phyloP scores from a whole-genome alignment of 2,329 filamentous ascomycete species.

The Hyphodiscus sp. region DNA sequence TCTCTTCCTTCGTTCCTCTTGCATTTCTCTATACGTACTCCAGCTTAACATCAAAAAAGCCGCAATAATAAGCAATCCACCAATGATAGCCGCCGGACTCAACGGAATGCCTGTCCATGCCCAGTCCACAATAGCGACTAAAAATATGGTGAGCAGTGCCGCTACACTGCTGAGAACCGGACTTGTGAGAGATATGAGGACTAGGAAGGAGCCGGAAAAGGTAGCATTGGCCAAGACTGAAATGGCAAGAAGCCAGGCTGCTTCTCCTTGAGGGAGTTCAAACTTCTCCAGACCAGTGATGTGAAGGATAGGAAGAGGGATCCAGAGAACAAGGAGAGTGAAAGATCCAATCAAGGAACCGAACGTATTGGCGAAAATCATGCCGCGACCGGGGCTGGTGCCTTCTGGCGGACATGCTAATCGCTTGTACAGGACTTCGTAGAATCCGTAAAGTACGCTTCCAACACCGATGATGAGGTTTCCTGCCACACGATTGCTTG shows the following conservation, averaged over 20 bases:
- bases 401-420: slow-evolving; percentile 90
- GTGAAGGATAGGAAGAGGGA: slow-evolving; percentile 82
- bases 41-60: slow-evolving; percentile 85
- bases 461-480: slow-evolving; percentile 90
- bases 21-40: slow-evolving; percentile 91
- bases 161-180: slow-evolving; percentile 91
- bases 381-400: slow-evolving; percentile 75
- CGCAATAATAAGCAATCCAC: slow-evolving; percentile 79
- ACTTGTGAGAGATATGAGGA: slow-evolving; percentile 86
- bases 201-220: slow-evolving; percentile 88
- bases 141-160: slow-evolving; percentile 90
- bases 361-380: slow-evolving; percentile 92
- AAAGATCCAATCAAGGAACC: slow-evolving; percentile 82
- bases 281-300: slow-evolving; percentile 73
- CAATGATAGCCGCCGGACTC: slow-evolving; percentile 66
- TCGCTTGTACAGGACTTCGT: slow-evolving; percentile 95
- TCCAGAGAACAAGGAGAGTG: slow-evolving; percentile 82
- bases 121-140: slow-evolving; percentile 91
- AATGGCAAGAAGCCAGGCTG: slow-evolving; percentile 72
- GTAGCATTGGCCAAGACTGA: slow-evolving; percentile 82
- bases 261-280: slow-evolving; percentile 69
- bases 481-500: slow-evolving; percentile 66
- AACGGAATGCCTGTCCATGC: slow-evolving; percentile 71
- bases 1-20: slow-evolving; percentile 67
- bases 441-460: slow-evolving; percentile 89